phyloP scores from a whole-genome alignment of 2,329 filamentous ascomycete genomes.

The Pseudogymnoascus sp. region DNA sequence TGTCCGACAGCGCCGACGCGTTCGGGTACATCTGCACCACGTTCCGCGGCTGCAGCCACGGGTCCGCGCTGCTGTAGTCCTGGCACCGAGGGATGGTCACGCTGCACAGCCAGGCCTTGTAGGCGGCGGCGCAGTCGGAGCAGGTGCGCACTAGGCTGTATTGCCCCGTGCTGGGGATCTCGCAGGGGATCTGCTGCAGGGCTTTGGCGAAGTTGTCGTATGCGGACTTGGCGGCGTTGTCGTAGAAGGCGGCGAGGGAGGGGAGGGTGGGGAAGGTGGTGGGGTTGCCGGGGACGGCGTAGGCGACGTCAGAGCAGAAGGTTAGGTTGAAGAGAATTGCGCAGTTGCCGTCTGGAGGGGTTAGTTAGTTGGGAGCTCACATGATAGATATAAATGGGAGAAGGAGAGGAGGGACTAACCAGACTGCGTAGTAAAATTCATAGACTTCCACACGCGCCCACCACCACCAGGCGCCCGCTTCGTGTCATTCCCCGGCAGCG shows the following conservation, averaged over 20 bases:
- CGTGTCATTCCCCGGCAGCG: constrained; percentile 49
- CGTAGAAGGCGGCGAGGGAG: constrained; percentile 64
- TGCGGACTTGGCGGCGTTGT: constrained; percentile 59
- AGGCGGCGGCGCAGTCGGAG: constrained; percentile 65
- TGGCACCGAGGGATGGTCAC: constrained; percentile 88
- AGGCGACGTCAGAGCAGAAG: constrained; percentile 83
- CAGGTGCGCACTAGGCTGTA: constrained; percentile 79
- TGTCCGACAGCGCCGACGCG: constrained; percentile 43
- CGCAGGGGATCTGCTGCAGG: constrained; percentile 76
- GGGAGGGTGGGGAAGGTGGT: constrained; percentile 49
- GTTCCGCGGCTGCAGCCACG: constrained; percentile 55
- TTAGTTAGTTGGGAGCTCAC: constrained; percentile 9
- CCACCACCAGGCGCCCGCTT: constrained; percentile 57
- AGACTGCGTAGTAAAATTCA: constrained; percentile 69
- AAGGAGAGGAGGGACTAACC: constrained; percentile 40
- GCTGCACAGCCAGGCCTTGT: constrained; percentile 92
- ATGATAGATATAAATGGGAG: neutral
- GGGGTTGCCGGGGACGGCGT: constrained; percentile 79
- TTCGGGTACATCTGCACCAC: constrained; percentile 63
- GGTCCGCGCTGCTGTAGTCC: constrained; percentile 56
- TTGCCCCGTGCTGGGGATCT: constrained; percentile 60
- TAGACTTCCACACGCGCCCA: constrained; percentile 62
- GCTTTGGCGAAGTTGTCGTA: constrained; percentile 75
- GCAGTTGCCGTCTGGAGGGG: constrained; percentile 61
- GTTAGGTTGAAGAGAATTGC: constrained; percentile 77